Evolutionary conservation across 805 yeast species (phyloP).

Genomic region (Kazachstania africana): DNA sequence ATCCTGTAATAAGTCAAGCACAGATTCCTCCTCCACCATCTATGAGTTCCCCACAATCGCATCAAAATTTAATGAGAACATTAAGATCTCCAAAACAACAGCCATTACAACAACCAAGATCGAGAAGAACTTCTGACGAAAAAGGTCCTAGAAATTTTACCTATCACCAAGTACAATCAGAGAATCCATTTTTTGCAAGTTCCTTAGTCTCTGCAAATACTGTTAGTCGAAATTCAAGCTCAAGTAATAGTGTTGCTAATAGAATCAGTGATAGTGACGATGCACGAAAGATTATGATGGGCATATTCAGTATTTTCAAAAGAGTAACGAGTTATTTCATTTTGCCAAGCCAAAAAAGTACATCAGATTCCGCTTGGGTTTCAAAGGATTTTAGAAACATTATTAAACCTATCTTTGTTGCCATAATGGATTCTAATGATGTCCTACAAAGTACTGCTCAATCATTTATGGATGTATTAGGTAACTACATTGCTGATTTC

Average conservation of each 20-base stretch:
- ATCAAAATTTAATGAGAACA: conserved; percentile 1
- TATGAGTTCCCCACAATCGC: too few species aligned
- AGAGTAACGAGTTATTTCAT: conserved; percentile 10
- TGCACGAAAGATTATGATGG: conserved; percentile 14
- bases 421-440: conserved; percentile 27
- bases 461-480: conserved; percentile 23
- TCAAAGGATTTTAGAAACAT: conserved; percentile 7
- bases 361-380: conserved; percentile 3
- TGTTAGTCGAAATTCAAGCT: too few species aligned
- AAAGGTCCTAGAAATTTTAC: too few species aligned
- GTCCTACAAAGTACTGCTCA: conserved; percentile 25
- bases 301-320: conserved; percentile 14
- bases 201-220: too few species aligned
- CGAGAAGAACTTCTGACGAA: conserved; percentile 17
- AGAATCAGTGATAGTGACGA: conserved; percentile 10
- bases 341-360: conserved; percentile 3
- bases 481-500: conserved; percentile 8
- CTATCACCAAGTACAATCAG: too few species aligned
- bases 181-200: too few species aligned
- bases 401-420: conserved; percentile 26
- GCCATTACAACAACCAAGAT: conserved; percentile 7
- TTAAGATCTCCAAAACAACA: conserved; percentile 10
- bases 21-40: not conserved
- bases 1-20: not conserved
- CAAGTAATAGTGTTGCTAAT: too few species aligned